A percentile compares a stretch with the other conserved stretches of the same genome.
phyloP scores from a whole-genome alignment of 73 alveolate species.

The Blepharisma stoltei region DNA sequence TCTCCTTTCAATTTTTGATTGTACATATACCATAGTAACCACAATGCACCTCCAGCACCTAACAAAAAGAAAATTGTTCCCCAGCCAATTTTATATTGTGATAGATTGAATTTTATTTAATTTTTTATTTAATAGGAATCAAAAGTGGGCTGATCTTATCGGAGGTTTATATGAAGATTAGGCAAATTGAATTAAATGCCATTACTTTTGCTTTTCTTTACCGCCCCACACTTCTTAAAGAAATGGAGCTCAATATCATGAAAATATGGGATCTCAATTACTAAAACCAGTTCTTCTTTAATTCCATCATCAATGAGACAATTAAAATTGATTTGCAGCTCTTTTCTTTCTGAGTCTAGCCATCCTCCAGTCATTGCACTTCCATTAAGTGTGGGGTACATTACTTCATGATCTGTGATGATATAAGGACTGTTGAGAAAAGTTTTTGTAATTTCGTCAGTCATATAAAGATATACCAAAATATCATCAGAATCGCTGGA shows the following conservation, averaged over 20 bases:
- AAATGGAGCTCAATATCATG: constrained; percentile 15
- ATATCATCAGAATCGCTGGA: not conserved
- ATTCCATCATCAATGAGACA: constrained; percentile 4
- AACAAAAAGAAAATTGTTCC: not conserved
- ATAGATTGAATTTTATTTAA: too few species aligned
- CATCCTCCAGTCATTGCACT: not conserved
- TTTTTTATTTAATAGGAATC: too few species aligned
- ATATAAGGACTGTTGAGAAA: constrained; percentile 19
- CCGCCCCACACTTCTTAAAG: constrained; percentile 1
- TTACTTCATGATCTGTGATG: constrained; percentile 12
- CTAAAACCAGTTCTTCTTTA: constrained; percentile 13
- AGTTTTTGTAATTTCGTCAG: not conserved
- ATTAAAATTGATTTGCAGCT: not conserved
- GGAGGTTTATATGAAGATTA: too few species aligned
- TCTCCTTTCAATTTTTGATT: not conserved
- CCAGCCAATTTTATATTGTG: not conserved
- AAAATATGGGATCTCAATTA: constrained; percentile 15
- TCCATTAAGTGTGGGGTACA: constrained; percentile 18
- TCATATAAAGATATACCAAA: not conserved
- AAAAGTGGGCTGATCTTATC: too few species aligned
- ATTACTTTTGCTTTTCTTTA: not conserved
- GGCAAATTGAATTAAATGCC: too few species aligned
- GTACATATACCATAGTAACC: not conserved
- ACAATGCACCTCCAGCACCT: constrained; percentile 15
- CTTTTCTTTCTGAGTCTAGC: not conserved